A percentile compares a stretch with the other conserved stretches of the same genome.
phyloP scores from a whole-genome alignment of 2,329 filamentous ascomycete species.

The Fusarium xylarioides region DNA sequence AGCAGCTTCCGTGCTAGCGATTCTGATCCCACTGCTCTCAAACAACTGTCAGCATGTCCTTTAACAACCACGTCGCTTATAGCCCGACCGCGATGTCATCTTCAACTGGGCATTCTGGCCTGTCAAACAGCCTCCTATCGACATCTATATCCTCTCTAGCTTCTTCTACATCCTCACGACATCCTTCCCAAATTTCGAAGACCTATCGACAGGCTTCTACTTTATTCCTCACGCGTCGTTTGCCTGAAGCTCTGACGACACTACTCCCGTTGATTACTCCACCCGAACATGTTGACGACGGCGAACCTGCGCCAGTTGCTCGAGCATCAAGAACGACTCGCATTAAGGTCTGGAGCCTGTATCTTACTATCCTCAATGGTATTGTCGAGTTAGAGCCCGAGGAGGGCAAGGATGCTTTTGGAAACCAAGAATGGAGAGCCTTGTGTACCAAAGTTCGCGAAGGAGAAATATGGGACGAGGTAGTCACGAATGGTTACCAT shows the following conservation, averaged over 20 bases:
- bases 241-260: conserved; percentile 88
- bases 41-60: conserved; percentile 51
- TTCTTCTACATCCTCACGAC: conserved; percentile 67
- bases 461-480: conserved; percentile 93
- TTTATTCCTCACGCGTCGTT: conserved; percentile 90
- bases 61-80: conserved; percentile 54
- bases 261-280: conserved; percentile 83
- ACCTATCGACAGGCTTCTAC: conserved; percentile 94
- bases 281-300: conserved; percentile 57
- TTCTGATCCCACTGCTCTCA: conserved; percentile 1
- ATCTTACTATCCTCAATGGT: conserved; percentile 91
- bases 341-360: conserved; percentile 97
- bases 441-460: conserved; percentile 87
- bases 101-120: conserved; percentile 49
- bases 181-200: conserved; percentile 82
- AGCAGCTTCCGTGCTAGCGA: background rate
- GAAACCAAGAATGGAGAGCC: conserved; percentile 82
- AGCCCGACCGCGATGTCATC: conserved; percentile 54
- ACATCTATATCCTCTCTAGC: conserved; percentile 76
- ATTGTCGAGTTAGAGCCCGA: conserved; percentile 88
- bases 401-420: conserved; percentile 89
- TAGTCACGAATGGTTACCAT: conserved; percentile 86
- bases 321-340: conserved; percentile 82
- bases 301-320: conserved; percentile 76
- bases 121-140: conserved; percentile 63